These are phyloP conservation scores for Pythium volutum DNA, from an alignment of 352 stramenopile genomes.

Conservation along the genomic window DNA sequence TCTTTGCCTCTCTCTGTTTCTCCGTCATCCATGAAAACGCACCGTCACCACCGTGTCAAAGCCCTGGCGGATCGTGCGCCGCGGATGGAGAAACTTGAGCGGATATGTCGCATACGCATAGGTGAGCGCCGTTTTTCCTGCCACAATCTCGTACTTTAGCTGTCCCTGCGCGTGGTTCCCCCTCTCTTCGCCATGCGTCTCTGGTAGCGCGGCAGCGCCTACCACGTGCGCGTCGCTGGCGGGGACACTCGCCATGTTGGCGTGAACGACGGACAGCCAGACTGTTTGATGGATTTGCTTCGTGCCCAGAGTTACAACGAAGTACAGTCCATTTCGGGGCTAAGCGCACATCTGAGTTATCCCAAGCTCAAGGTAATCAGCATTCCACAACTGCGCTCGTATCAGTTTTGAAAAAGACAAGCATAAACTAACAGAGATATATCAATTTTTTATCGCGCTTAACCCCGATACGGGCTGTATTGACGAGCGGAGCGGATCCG, in stretches of 20 bases:
- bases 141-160: slow-evolving; percentile 72
- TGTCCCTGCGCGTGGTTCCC: slow-evolving; percentile 32
- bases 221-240: background rate
- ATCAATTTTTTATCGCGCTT: too few species aligned
- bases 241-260: slow-evolving; percentile 1
- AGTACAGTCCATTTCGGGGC: too few species aligned
- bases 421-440: too few species aligned
- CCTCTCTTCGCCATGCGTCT: slow-evolving; percentile 1
- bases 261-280: too few species aligned
- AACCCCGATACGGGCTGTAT: background rate
- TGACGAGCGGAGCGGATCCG: slow-evolving; percentile 15
- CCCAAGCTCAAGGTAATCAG: too few species aligned
- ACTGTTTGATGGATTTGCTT: too few species aligned
- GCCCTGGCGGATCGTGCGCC: slow-evolving; percentile 47
- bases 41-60: slow-evolving; percentile 80
- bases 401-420: too few species aligned
- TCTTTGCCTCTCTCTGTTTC: background rate
- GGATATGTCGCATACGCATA: slow-evolving; percentile 82
- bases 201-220: background rate
- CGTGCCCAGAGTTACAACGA: too few species aligned
- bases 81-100: slow-evolving; percentile 85
- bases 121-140: slow-evolving; percentile 55
- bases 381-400: too few species aligned
- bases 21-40: slow-evolving; percentile 1
- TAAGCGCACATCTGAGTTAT: too few species aligned